Base-by-base conservation (phyloP, 805 yeast genomes). In the Kluyveromyces starmeri region DNA sequence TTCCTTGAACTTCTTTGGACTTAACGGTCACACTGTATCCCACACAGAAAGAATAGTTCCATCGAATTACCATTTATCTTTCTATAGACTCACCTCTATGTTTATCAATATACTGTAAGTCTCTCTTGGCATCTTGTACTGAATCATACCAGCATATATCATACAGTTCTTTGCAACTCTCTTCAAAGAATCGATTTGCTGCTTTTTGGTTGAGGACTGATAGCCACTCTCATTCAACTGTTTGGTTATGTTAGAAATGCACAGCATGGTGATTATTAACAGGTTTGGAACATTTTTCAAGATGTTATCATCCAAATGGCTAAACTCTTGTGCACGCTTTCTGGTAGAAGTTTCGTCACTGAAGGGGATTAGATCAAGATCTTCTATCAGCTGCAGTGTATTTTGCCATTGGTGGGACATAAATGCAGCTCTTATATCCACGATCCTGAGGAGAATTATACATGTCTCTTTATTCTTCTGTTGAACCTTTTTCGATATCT, bases 81-180 rank as follows among this genome's bases (percentile, higher is more conserved):
- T 20, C 26, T 20, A 59, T 31, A 64, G 41, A 10, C 55, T 54
- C 16, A 65, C 61, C 52, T 83, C 94, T 38, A 83, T 59, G 41
- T 70, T 73, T 20, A 81, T 75, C 49, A 83, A 62, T 27, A 75
- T 68, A 45, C 83, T 75, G 53, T 82, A 84, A 0, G 84, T 78
- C 47, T 84, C 94, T 36, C 70, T 62, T 7, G 96, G 94, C 94
- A 88, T 84, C 54, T 81, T 78, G 59, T 83, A 86, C 60, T 84
- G 94, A 23, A 88, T 79, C 78, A 89, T 81, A 41, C 96, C 97
- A 5, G 96, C 95, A 56, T 81, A 89, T 3, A 88, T 75, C 86
- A 88, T 85, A 58, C 95, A 82, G 58, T 85, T 85, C 55, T 76
- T 80, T 2, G 95, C 85, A 43, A 80, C 67, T 41, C 69, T 70